Evolutionary conservation across 768 basidiomycete species (phyloP), one percentile per base, ranked within the genome.

Genomic region (Amanita rubescens): DNA sequence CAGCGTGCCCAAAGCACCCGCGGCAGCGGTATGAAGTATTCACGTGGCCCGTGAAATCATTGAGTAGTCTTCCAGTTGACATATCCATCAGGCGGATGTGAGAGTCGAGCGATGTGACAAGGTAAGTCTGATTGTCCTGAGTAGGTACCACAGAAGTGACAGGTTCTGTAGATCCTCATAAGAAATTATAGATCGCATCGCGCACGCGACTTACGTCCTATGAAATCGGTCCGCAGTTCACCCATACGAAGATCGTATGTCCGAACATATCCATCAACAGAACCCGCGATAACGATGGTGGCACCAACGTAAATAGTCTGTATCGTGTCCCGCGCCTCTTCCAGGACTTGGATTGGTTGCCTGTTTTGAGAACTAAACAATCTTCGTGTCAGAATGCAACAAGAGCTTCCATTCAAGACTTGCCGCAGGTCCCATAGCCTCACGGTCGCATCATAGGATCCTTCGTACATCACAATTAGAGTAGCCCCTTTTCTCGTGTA

Each of bases 221-320:
- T 79, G 63, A 83, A 93, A 67, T 99, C 96, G 41, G 88, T 79
- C 7, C 87, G 81, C 25, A 97, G 71, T 65, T 95, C 84, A 20
- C 96, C 96, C 73, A 87, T 92, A 49, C 96, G 86, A 30, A 99
- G 75, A 68, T 99, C 96, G 68, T 98, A 97, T 8, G 90, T 91
- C 17, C 96, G 82, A 41, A 95, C 83, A 64, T 87, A 78, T 2
- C 96, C 95, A 57, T 99, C 96, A 5, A 96, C 86, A 3, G 91
- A 92, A 8, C 92, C 93, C 2, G 90, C 75, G 37, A 85, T 72
- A 60, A 98, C 79, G 49, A 77, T 80, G 20, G 82, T 79, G 20
- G 78, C 64, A 11, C 77, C 81, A 38, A 93, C 76, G 58, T 85
- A 75, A 27, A 97, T 70, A 15, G 85, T 78, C 60, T 94, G 93